phyloP scores from a whole-genome alignment of 2,329 filamentous ascomycete species.

The Monilinia laxa region DNA sequence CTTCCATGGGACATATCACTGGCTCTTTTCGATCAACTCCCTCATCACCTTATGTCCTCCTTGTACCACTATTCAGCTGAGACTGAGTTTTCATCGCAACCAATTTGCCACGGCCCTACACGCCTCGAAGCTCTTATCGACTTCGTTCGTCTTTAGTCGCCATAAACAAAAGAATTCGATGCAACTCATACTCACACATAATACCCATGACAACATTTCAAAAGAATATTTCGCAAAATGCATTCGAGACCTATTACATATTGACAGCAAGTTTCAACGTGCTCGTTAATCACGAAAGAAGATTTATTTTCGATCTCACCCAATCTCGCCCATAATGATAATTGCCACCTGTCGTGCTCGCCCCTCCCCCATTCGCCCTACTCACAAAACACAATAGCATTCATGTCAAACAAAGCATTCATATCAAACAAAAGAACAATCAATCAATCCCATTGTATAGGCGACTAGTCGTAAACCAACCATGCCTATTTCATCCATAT shows the following conservation, averaged over 20 bases:
- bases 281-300: conserved; percentile 33
- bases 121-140: conserved; percentile 37
- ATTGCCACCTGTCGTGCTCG: conserved; percentile 31
- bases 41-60: conserved; percentile 40
- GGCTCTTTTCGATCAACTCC: conserved; percentile 39
- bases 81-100: conserved; percentile 37
- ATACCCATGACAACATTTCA: conserved; percentile 37
- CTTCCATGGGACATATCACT: conserved; percentile 39
- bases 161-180: conserved; percentile 39
- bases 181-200: conserved; percentile 34
- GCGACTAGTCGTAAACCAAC: conserved; percentile 27
- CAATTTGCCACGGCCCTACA: conserved; percentile 34
- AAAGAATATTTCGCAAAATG: conserved; percentile 22
- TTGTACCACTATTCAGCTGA: conserved; percentile 43
- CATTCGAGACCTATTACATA: conserved; percentile 27
- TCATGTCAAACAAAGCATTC: conserved; percentile 19
- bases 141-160: conserved; percentile 40
- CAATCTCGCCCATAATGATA: conserved; percentile 29
- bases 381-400: conserved; percentile 21
- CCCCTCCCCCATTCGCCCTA: conserved; percentile 21
- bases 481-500: conserved; percentile 22
- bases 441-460: conserved; percentile 23
- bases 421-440: conserved; percentile 18
- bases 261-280: conserved; percentile 38
- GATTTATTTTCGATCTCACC: conserved; percentile 19